These are phyloP conservation scores for Polyporus arcularius DNA, from an alignment of 768 basidiomycete genomes.

Conservation along the genomic window DNA sequence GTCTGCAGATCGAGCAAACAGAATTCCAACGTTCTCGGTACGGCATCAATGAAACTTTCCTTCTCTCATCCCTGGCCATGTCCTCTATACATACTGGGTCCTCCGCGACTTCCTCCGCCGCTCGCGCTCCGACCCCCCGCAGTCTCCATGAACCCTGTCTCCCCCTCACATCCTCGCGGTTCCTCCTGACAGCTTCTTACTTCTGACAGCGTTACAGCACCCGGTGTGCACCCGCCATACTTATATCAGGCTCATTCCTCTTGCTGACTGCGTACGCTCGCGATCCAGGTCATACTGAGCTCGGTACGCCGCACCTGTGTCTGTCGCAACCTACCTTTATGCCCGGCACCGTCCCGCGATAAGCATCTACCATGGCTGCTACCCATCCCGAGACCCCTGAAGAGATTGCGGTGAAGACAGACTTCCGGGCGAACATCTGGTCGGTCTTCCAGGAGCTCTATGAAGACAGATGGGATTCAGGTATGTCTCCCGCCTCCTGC, in stretches of 20 bases:
- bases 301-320: neutral
- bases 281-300: neutral
- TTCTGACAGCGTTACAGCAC: constrained; percentile 18
- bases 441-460: constrained; percentile 30
- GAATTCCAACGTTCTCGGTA: constrained; percentile 16
- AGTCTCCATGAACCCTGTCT: constrained; percentile 11
- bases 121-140: constrained; percentile 1
- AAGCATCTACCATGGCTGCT: constrained; percentile 1
- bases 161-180: constrained; percentile 3
- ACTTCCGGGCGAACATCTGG: constrained; percentile 30
- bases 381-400: constrained; percentile 19
- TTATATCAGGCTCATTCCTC: neutral
- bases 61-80: neutral
- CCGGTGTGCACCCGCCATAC: constrained; percentile 9
- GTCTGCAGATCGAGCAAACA: constrained; percentile 17
- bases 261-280: neutral
- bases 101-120: neutral
- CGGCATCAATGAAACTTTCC: constrained; percentile 16
- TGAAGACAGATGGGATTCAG: constrained; percentile 33
- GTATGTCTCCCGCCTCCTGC: constrained; percentile 11
- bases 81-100: neutral
- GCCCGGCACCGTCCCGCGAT: constrained; percentile 1
- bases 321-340: neutral
- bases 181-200: constrained; percentile 17
- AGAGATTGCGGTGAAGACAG: constrained; percentile 28